Evolutionary conservation across 2,329 filamentous ascomycete genomes (phyloP), one percentile per base, ranked within the genome.

Genomic region (Myriosclerotinia curreyana): DNA sequence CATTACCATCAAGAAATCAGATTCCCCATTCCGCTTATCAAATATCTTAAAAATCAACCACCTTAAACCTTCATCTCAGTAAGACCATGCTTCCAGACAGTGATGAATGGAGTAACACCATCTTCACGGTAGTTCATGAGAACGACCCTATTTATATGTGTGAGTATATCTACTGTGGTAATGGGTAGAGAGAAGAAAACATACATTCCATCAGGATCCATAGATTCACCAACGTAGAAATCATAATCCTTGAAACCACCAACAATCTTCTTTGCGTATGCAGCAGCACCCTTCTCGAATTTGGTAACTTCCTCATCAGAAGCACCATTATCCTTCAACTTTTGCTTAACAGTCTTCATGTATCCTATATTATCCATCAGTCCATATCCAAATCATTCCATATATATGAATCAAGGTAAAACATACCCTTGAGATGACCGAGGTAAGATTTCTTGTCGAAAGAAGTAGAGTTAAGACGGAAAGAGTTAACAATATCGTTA

Each of bases 91-190:
- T 98, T 97, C 94, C 93, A 98, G 82, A 96, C 81, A 71, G 86
- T 90, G 74, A 96, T 83, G 77, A 85, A 99, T 66, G 95, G 95
- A 64, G 94, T 98, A 72, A 89, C 79, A 78, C 95, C 95, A 74
- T 98, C 95, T 78, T 96, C 93, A 74, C 95, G 94, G 86, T 96
- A 99, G 86, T 97, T 96, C 77, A 97, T 89, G 71, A 97, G 90
- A 70, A 93, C 83, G 74, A 96, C 83, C 87, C 90, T 93, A 69
- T 38, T 4, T 34, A 59, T 2, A 22, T n/a, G 50, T 38, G 63
- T 50, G 25, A 63, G 50, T 22, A 25, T 56, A 12, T 54, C 25
- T 58, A 66, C 50, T 65, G 14, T 28, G 8, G 8, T 1, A 2
- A 48, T n/a, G n/a, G 15, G 25, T 55, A 51, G 38, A 51, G 11